Conservation (phyloP, 148 eudicot species). For the Silene uniflora region DNA sequence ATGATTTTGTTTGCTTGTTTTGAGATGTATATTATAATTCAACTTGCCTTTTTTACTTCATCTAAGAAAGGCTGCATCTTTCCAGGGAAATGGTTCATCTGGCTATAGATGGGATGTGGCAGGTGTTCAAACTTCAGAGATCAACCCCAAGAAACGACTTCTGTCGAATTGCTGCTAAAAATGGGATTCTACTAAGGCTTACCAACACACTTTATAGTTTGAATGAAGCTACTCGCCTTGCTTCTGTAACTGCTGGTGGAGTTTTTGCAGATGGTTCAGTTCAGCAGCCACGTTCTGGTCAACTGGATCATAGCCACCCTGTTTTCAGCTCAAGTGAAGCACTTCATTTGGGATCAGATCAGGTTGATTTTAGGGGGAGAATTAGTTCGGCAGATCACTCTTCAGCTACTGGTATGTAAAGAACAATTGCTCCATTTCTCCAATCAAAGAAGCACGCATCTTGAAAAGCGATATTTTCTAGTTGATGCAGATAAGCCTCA, state of each 20-base stretch:
- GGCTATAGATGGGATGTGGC: constrained; percentile 99
- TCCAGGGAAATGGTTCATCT: constrained; percentile 99
- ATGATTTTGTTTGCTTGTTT: constrained; percentile 6
- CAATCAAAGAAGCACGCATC: constrained; percentile 21
- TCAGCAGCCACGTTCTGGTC: constrained; percentile 69
- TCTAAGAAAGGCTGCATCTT: constrained; percentile 17
- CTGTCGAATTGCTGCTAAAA: constrained; percentile 90
- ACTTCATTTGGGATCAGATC: constrained; percentile 46
- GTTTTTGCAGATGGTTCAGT: constrained; percentile 52
- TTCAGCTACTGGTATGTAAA: constrained; percentile 43
- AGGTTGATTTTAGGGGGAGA: constrained; percentile 53
- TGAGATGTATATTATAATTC: background rate
- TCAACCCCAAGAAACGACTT: constrained; percentile 91
- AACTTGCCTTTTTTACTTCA: constrained; percentile 6
- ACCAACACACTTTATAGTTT: constrained; percentile 83
- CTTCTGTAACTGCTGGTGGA: constrained; percentile 63
- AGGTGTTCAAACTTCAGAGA: constrained; percentile 92
- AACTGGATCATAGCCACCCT: constrained; percentile 60
- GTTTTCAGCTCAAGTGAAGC: constrained; percentile 49
- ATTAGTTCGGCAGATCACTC: constrained; percentile 36
- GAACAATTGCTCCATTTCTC: constrained; percentile 37
- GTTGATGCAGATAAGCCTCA: constrained; percentile 55
- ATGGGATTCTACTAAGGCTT: constrained; percentile 87
- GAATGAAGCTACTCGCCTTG: constrained; percentile 91
- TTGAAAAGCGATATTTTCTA: constrained; percentile 34